A percentile compares a stretch with the other conserved stretches of the same genome.
Conservation (phyloP, 2,329 filamentous ascomycete species). For the Lanzia echinophila region DNA sequence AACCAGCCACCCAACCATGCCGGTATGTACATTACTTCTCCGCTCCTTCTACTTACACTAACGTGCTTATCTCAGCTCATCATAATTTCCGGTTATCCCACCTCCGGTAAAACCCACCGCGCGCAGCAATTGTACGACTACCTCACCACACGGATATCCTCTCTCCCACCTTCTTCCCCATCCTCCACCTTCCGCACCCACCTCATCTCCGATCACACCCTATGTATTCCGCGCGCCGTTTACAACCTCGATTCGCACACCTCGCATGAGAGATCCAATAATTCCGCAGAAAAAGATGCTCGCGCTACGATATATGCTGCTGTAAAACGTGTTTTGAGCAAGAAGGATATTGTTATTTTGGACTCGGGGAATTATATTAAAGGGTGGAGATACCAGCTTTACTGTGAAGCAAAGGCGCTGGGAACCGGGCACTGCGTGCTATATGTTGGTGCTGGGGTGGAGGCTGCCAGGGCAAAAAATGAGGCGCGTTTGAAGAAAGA, state of each 20-base stretch:
- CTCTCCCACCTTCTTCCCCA: conserved; percentile 28
- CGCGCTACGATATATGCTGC: conserved; percentile 69
- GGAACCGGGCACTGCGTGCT: conserved; percentile 70
- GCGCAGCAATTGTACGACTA: conserved; percentile 59
- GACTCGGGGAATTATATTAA: conserved; percentile 86
- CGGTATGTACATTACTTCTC: neutral
- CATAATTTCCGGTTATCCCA: conserved; percentile 59
- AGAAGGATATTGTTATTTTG: conserved; percentile 69
- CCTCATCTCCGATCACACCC: conserved; percentile 65
- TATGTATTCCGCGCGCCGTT: conserved; percentile 62
- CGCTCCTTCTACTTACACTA: neutral
- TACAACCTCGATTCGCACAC: conserved; percentile 59
- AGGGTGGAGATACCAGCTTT: conserved; percentile 80
- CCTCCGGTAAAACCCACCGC: conserved; percentile 62
- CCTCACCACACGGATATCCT: conserved; percentile 48
- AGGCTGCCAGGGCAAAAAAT: conserved; percentile 53
- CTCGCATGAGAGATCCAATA: conserved; percentile 60
- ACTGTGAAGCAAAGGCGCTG: conserved; percentile 76
- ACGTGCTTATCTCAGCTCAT: conserved; percentile 46
- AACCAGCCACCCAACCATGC: conserved; percentile 3
- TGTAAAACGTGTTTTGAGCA: conserved; percentile 67
- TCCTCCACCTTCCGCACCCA: conserved; percentile 53
- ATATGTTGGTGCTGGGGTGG: conserved; percentile 51
- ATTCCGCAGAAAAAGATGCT: conserved; percentile 73
- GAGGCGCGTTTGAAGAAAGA: conserved; percentile 42